Percentiles rank a stretch among this genome's conserved stretches.
phyloP scores from a whole-genome alignment of 1,284 basidiomycete species.

The Apiotrichum gamsii region DNA sequence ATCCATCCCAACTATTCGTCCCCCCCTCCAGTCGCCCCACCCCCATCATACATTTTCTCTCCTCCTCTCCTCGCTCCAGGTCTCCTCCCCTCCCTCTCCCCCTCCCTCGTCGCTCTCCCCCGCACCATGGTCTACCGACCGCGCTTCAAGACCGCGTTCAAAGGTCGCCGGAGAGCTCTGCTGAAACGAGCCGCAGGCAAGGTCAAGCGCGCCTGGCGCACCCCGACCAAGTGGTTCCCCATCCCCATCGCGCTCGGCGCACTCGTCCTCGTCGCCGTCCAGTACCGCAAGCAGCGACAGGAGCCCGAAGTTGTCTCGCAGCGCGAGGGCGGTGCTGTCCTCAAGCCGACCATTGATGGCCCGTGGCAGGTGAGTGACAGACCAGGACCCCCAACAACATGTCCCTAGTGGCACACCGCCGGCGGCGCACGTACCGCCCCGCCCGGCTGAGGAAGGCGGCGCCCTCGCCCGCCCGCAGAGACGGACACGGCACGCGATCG shows the following conservation, averaged over 20 bases:
- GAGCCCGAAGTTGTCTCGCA: slow-evolving; percentile 42
- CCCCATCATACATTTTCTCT: too few relatives aligned
- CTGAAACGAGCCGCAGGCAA: slow-evolving; percentile 12
- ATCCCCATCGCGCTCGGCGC: slow-evolving; percentile 88
- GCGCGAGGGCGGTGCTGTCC: slow-evolving; percentile 60
- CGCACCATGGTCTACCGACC: too few relatives aligned
- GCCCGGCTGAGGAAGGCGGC: too few relatives aligned
- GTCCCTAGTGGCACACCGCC: too few relatives aligned
- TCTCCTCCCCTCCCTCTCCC: neutral
- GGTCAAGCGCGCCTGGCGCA: slow-evolving; percentile 70
- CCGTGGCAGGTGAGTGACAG: slow-evolving; percentile 83
- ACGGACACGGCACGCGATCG: too few relatives aligned
- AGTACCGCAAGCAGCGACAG: slow-evolving; percentile 53
- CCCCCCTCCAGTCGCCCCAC: too few relatives aligned
- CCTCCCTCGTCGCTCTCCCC: too few relatives aligned
- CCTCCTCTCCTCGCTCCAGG: neutral
- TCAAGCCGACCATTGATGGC: slow-evolving; percentile 59
- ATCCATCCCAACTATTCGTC: too few relatives aligned
- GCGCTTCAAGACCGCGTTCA: too few relatives aligned
- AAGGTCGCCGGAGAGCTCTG: neutral
- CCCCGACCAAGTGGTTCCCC: slow-evolving; percentile 92
- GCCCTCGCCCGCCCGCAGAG: too few relatives aligned
- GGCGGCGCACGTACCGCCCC: too few relatives aligned
- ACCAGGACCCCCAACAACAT: too few relatives aligned
- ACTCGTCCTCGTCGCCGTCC: slow-evolving; percentile 72